These are phyloP conservation scores for Fusarium burgessii DNA, from an alignment of 2,329 filamentous ascomycete species.

Conservation along the genomic window DNA sequence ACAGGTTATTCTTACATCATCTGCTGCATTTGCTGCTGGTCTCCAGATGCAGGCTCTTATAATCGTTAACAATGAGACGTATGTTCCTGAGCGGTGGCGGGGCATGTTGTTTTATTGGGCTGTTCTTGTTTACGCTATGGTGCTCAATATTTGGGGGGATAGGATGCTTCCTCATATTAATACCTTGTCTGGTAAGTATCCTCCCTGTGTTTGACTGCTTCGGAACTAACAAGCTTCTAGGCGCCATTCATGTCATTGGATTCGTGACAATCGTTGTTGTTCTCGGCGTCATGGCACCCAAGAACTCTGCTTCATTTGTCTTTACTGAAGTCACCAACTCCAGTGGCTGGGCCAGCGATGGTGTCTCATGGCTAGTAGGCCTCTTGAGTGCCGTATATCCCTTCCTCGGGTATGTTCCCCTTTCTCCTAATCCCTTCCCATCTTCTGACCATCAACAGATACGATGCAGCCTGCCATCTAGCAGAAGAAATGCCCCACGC, in stretches of 20 bases:
- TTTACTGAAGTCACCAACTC: conserved; percentile 50
- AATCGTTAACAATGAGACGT: conserved; percentile 56
- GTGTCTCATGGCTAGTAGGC: conserved; percentile 51
- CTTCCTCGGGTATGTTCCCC: conserved; percentile 48
- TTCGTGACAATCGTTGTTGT: conserved; percentile 47
- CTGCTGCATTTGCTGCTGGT: conserved; percentile 60
- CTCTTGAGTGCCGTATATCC: conserved; percentile 51
- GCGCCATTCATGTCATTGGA: conserved; percentile 45
- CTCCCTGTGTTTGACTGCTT: rapidly evolving
- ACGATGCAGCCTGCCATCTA: conserved; percentile 52
- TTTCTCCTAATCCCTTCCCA: rapidly evolving
- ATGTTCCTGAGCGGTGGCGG: conserved; percentile 57
- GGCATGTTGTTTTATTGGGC: conserved; percentile 62
- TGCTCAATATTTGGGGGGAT: conserved; percentile 58
- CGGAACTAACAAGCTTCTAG: conserved; percentile 15
- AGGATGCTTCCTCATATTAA: conserved; percentile 54
- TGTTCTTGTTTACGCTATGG: conserved; percentile 52
- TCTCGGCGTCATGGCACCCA: conserved; percentile 48
- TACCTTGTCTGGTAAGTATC: conserved; percentile 28
- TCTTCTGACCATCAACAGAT: conserved; percentile 31
- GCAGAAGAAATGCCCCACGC: conserved; percentile 52
- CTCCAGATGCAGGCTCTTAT: conserved; percentile 59
- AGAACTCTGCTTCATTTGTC: conserved; percentile 48
- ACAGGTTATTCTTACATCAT: conserved; percentile 59
- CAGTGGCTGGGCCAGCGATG: conserved; percentile 50